These are phyloP conservation scores for Stramenopiles sp. DNA, from an alignment of 352 stramenopile species.

Conservation along the genomic window DNA sequence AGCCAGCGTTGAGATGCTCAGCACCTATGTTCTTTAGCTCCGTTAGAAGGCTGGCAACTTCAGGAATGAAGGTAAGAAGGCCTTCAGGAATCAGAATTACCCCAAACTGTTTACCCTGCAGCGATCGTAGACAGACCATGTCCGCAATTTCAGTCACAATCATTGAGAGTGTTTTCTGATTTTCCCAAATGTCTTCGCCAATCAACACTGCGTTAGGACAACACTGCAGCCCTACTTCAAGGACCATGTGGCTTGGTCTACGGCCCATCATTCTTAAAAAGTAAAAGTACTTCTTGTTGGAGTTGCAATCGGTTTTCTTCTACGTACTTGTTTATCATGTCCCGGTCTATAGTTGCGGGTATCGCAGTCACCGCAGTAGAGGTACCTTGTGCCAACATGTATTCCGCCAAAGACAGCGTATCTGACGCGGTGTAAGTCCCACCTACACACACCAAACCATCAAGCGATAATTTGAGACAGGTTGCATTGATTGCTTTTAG, in stretches of 20 bases:
- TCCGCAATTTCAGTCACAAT: conserved; percentile 31
- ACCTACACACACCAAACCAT: conserved; percentile 32
- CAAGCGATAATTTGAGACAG: conserved; percentile 20
- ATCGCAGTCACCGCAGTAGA: conserved; percentile 28
- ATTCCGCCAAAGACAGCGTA: conserved; percentile 29
- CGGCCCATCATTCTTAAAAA: conserved; percentile 34
- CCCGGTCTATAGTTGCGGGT: conserved; percentile 28
- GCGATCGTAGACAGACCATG: conserved; percentile 25
- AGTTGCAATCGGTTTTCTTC: conserved; percentile 32
- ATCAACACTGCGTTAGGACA: conserved; percentile 32
- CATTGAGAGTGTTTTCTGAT: conserved; percentile 27
- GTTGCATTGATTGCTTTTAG: background rate
- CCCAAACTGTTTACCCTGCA: conserved; percentile 27
- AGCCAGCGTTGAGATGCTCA: conserved; percentile 22
- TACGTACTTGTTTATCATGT: conserved; percentile 34
- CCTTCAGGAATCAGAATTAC: conserved; percentile 28
- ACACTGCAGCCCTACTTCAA: conserved; percentile 32
- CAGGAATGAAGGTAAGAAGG: conserved; percentile 29
- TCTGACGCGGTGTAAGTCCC: conserved; percentile 30
- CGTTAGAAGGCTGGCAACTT: conserved; percentile 28
- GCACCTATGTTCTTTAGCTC: conserved; percentile 28
- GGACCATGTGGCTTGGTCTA: conserved; percentile 28
- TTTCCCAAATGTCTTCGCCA: conserved; percentile 30
- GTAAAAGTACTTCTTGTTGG: conserved; percentile 34
- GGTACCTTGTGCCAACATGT: conserved; percentile 25